Evolutionary conservation across 768 basidiomycete species (phyloP), one percentile per base, ranked within the genome.

Genomic region (Lactarius tabidus): DNA sequence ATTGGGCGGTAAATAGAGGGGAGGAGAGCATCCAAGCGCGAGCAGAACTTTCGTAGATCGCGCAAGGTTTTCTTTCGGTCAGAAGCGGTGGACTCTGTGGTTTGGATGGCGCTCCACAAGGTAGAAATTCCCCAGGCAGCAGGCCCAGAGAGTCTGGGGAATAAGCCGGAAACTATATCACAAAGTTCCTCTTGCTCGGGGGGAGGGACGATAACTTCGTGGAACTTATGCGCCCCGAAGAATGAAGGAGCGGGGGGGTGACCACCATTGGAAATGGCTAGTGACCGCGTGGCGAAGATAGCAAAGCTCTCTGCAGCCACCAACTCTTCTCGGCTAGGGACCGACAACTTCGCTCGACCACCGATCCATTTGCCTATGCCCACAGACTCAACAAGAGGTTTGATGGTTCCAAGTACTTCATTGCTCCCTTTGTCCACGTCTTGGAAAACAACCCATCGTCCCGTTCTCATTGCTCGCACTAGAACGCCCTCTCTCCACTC

Each of bases 401-500:
- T 89, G 70, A 98, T 80, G 57, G 92, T 83, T 0, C 91, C 92
- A 6, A 98, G 82, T 3, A 98, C 89, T 72, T 99, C 97, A 65
- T 80, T 87, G 68, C 91, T 92, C 20, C 89, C 96, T 55, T 88
- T 84, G 75, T 99, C 97, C 48, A 98, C 85, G 72, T 98, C 93
- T 72, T 97, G 88, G 54, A 99, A 83, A 12, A 98, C 86, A 3
- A 98, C 80, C 95, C 95, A 98, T 72, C 86, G 85, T 2, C 97
- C 97, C 71, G 92, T 88, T 48, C 85, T 82, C 83, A 98, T 88
- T 0, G 95, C 89, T 43, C 91, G 89, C 12, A 95, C 87, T 39
- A 99, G 80, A 0, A 95, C 88, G 7, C 97, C 97, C 68, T 98
- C 95, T 76, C 90, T 92, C 92, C 95, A 99, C 70, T 96, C 93